Evolutionary conservation across 202 grass and related monocot species (phyloP).

Genomic region (Digitaria exilis): DNA sequence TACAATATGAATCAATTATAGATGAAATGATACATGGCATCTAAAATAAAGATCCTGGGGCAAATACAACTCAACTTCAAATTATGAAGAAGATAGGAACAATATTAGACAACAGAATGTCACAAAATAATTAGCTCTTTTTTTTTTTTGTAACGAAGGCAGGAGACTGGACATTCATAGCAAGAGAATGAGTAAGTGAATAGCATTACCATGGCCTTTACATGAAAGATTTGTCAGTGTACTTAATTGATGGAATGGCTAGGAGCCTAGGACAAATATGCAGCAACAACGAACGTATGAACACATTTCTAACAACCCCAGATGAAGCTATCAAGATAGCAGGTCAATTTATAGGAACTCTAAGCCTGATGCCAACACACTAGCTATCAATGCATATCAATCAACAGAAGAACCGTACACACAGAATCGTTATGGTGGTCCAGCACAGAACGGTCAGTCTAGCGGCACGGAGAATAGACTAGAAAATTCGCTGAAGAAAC

Average conservation of each 20-base stretch:
- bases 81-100: conserved; percentile 27
- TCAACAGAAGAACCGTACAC: neutral
- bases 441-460: neutral
- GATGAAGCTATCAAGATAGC: neutral
- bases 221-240: neutral
- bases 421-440: neutral
- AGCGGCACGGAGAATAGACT: neutral
- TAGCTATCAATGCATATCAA: neutral
- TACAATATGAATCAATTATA: neutral
- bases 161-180: neutral
- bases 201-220: neutral
- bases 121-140: neutral
- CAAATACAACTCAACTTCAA: neutral
- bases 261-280: neutral
- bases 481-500: neutral
- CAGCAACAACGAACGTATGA: neutral
- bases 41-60: neutral
- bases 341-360: neutral
- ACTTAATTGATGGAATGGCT: neutral
- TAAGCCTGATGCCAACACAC: conserved; percentile 6
- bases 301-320: neutral
- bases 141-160: neutral
- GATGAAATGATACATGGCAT: neutral
- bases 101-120: neutral
- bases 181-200: neutral